These are phyloP conservation scores for Phytophthora nicotianae DNA, from an alignment of 352 stramenopile genomes.

Conservation along the genomic window DNA sequence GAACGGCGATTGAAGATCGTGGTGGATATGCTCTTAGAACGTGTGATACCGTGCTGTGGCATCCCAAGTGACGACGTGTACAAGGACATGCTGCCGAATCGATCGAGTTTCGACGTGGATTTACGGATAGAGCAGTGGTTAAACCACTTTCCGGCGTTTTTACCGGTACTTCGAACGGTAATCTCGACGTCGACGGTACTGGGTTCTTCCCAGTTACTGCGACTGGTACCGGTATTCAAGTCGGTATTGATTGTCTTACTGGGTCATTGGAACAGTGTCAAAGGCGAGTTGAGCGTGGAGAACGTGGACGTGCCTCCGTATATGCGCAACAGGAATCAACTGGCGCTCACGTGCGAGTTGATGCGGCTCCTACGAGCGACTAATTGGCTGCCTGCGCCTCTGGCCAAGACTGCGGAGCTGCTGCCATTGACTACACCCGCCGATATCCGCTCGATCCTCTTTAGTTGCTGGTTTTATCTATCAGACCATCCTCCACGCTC, in stretches of 20 bases:
- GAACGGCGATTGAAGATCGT: constrained; percentile 63
- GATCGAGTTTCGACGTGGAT: constrained; percentile 83
- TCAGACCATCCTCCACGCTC: constrained; percentile 64
- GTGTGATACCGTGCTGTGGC: constrained; percentile 76
- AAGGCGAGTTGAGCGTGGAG: constrained; percentile 61
- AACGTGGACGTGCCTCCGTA: constrained; percentile 84
- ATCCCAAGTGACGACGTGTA: constrained; percentile 80
- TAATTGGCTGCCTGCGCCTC: constrained; percentile 60
- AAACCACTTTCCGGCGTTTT: constrained; percentile 79
- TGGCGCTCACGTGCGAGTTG: constrained; percentile 68
- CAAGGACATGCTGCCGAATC: constrained; percentile 84
- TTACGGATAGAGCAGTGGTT: constrained; percentile 85
- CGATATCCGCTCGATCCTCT: constrained; percentile 80
- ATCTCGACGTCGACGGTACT: constrained; percentile 47
- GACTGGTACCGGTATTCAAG: constrained; percentile 78
- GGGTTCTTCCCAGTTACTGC: constrained; percentile 50
- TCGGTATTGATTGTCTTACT: constrained; percentile 74
- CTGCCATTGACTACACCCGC: constrained; percentile 67
- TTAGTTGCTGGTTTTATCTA: constrained; percentile 87
- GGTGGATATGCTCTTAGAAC: constrained; percentile 75
- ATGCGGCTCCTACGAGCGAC: constrained; percentile 63
- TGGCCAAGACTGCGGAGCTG: constrained; percentile 61
- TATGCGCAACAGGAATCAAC: constrained; percentile 77
- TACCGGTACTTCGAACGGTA: constrained; percentile 56
- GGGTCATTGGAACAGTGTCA: constrained; percentile 85